phyloP scores from a whole-genome alignment of 805 yeast species.

The Ascoidea rubescens region DNA sequence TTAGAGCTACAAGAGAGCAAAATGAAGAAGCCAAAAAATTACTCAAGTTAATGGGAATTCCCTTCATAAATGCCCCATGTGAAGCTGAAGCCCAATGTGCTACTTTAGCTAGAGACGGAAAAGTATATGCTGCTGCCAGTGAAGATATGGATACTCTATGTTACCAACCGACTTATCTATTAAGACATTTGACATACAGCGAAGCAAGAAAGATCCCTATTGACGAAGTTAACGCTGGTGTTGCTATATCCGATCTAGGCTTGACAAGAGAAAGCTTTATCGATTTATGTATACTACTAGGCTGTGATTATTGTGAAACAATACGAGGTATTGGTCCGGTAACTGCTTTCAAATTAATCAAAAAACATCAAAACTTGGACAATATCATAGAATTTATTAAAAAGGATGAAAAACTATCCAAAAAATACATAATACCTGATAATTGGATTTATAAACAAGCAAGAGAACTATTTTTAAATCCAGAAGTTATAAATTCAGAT shows the following conservation, averaged over 20 bases:
- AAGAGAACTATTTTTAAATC: constrained; percentile 65
- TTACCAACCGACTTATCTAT: constrained; percentile 69
- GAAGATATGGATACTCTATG: constrained; percentile 99
- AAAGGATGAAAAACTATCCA: constrained; percentile 23
- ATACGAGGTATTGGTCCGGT: constrained; percentile 94
- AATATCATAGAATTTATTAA: constrained; percentile 55
- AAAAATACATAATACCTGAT: constrained; percentile 78
- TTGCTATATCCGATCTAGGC: constrained; percentile 67
- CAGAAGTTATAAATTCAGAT: constrained; percentile 57
- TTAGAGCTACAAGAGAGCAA: constrained; percentile 77
- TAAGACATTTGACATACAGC: constrained; percentile 85
- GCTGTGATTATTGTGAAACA: constrained; percentile 96
- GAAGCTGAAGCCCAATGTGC: constrained; percentile 99
- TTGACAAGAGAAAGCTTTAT: constrained; percentile 62
- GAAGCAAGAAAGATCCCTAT: constrained; percentile 91
- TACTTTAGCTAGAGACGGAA: constrained; percentile 73
- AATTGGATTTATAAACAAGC: constrained; percentile 91
- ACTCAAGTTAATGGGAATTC: constrained; percentile 85
- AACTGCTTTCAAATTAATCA: constrained; percentile 78
- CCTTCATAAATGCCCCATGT: constrained; percentile 86
- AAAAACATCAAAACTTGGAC: constrained; percentile 74
- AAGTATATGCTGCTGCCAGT: constrained; percentile 93
- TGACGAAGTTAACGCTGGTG: constrained; percentile 58
- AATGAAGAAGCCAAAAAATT: constrained; percentile 86
- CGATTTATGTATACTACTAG: constrained; percentile 84